Base-by-base conservation (phyloP, 768 basidiomycete species). In the Psilocybe tampanensis region DNA sequence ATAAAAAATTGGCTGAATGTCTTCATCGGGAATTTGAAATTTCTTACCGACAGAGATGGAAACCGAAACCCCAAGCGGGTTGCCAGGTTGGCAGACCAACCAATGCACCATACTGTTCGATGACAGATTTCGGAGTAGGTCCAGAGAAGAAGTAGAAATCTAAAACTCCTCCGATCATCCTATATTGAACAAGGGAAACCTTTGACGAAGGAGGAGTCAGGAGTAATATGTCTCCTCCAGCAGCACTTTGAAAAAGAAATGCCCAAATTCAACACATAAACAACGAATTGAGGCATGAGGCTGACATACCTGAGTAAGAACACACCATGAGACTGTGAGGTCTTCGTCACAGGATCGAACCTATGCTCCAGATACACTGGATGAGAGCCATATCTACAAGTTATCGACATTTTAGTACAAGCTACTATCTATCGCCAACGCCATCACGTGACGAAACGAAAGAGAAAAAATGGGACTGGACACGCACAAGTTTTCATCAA, bases 81-180 rank as follows among this genome's bases (percentile, higher is more conserved):
- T 86, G 84, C 82, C 88, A 86, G 26, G 81, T 82, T 2, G 90
- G 88, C 36, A 82, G 72, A 3, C 90, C 90, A 23, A 89, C 77
- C n/a, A 84, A 72, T 33, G 74, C 79, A 4, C 85, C 82, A 62
- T 92, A 89, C 68, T 92, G 90, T 58, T 87, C 80, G 47, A 89
- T 80, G 8, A 90, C 90, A n/a, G 70, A 69, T 44, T 74, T 79
- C 80, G 67, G 58, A 13, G 52, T 55, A 71, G 68, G 83, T 57
- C 87, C 87, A 17, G 84, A 82, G 66, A 92, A 80, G 72, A 89
- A 91, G 75, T 91, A 92, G 60, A 92, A 84, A 70, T 92, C 88
- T 29, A 92, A 72, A 0, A 85, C 85, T 17, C 91, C 90, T 5
- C 91, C 90, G 44, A 93, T 73, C 67, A 85, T 74, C 44, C 90